Conservation (phyloP, 2,329 filamentous ascomycete species). For the Leptographium radiaticola region DNA sequence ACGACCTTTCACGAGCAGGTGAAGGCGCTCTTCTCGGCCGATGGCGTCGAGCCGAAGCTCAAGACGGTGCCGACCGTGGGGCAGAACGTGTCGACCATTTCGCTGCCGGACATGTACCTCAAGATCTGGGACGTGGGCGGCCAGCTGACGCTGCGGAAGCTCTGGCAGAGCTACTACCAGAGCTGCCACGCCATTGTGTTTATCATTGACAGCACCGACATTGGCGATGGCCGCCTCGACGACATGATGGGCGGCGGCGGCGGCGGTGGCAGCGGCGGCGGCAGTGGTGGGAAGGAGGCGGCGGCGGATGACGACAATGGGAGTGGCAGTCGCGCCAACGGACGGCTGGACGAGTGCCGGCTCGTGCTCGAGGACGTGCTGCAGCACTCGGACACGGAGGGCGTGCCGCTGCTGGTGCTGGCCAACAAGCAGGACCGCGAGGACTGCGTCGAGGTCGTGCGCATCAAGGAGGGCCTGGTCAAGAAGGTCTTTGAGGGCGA, state of each 20-base stretch:
- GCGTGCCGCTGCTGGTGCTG: conserved; percentile 80
- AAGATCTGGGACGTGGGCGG: conserved; percentile 98
- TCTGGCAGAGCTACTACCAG: conserved; percentile 94
- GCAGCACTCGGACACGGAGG: conserved; percentile 74
- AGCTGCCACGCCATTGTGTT: conserved; percentile 96
- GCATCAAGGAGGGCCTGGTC: conserved; percentile 93
- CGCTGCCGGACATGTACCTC: conserved; percentile 86
- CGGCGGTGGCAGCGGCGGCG: neutral
- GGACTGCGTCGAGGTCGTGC: conserved; percentile 92
- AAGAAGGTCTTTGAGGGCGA: conserved; percentile 93
- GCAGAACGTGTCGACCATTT: conserved; percentile 88
- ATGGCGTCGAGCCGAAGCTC: conserved; percentile 48
- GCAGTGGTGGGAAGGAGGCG: conserved; percentile 43
- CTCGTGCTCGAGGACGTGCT: conserved; percentile 83
- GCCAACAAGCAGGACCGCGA: conserved; percentile 98
- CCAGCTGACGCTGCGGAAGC: conserved; percentile 72
- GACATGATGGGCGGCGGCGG: neutral
- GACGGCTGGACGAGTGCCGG: conserved; percentile 75
- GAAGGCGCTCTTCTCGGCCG: conserved; percentile 68
- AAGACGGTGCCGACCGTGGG: conserved; percentile 95
- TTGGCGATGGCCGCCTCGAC: conserved; percentile 63
- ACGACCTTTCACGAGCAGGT: conserved; percentile 96
- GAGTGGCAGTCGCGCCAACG: conserved; percentile 18
- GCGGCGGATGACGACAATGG: conserved; percentile 34
- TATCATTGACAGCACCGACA: conserved; percentile 89